Base-by-base conservation (phyloP, 495 filamentous ascomycete genomes). In the Eremomyces bilateralis region DNA sequence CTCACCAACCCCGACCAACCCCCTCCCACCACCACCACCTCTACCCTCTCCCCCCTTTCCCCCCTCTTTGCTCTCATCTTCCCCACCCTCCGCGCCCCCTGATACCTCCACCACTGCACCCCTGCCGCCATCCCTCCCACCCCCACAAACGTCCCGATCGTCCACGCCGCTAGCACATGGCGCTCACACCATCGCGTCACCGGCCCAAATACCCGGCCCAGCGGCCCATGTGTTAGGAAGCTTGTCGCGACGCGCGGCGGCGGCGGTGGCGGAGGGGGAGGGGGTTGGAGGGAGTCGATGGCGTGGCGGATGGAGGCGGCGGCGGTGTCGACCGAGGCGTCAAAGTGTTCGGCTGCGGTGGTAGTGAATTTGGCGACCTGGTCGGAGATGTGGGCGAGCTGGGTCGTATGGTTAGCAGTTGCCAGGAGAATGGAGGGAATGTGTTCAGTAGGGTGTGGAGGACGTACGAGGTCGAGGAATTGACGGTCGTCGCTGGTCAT, bases 1-100 rank as follows among this genome's bases (percentile, higher is more conserved):
- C 71, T 67, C 1, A 78, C 80, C 45, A 92, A 61, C 15, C 82
- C 79, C 38, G 88, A 70, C 39, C 73, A 67, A 3, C 80, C 71
- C 1, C 76, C 75, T 25, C 88, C 84, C 21, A 81, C 80, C 39
- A 97, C 76, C 25, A 97, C 75, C 20, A 95, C 84, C 47, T 95
- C 88, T 33, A 73, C 69, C 35, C 84, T 62, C 6, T 78, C 74
- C n/a, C 88, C 88, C 58, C 80, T 91, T 11, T 64, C 61, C 4
- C 78, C 76, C 19, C 76, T 65, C 51, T 60, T 66, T 5, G 84
- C 88, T 40, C 77, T 69, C 41, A 83, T 64, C 45, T 74, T 71
- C 52, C 69, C 74, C 4, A 63, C 60, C 42, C 64, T 52, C 6
- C 62, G 50, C 34, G 62, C 71, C 42, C 63, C 73, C 34, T 57